Base-by-base conservation (phyloP, 31 red algal genomes). In the Bonnemaisonia californica region DNA sequence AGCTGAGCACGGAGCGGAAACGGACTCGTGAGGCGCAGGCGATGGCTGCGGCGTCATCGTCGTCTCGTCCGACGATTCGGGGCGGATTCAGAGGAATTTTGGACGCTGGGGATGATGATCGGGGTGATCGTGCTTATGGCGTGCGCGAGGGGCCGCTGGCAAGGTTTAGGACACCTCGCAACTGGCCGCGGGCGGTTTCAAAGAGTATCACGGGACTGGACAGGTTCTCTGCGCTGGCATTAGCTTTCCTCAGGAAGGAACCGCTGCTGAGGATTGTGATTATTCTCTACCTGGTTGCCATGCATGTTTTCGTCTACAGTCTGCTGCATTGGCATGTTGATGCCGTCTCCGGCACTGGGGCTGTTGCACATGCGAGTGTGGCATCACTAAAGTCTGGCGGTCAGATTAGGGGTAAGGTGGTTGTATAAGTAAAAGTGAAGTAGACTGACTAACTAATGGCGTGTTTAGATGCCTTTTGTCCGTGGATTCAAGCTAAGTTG, bases 231-330 rank as follows among this genome's bases (percentile, higher is more conserved):
- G 81, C 85, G 45, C 79, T 77, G 32, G 65, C 82, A 11, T 48
- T 94, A 19, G 79, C 66, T 5, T 83, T 89, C 54, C 63, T 94
- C 32, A 62, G 91, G 64, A 82, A 82, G 26, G 91, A 94, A 45
- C 91, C 91, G 13, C 58, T 84, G 36, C 59, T 94, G 4, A 58
- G 91, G 12, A 70, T 94, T 45, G 83, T 77, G 37, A 48, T 94
- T 24, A 4, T 94, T 1, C 33, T 84, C 8, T 94, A 94, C 70
- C 21, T 87, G 21, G 71, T 89, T 36, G 71, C 59, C 57, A 41
- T 89, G 57, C 91, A 94, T 45, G 26, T 87, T 42, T 82, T 94
- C 62, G 79, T 94, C 64, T 94, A 87, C 37, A 87, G 84, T 56
- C 40, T 94, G 30, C 82, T 93, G 31, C 90, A 93, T 57, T 90